A percentile compares a stretch with the other conserved stretches of the same genome.
Conservation (phyloP, 352 stramenopile genomes). For the Hyaloperonospora brassicae region DNA sequence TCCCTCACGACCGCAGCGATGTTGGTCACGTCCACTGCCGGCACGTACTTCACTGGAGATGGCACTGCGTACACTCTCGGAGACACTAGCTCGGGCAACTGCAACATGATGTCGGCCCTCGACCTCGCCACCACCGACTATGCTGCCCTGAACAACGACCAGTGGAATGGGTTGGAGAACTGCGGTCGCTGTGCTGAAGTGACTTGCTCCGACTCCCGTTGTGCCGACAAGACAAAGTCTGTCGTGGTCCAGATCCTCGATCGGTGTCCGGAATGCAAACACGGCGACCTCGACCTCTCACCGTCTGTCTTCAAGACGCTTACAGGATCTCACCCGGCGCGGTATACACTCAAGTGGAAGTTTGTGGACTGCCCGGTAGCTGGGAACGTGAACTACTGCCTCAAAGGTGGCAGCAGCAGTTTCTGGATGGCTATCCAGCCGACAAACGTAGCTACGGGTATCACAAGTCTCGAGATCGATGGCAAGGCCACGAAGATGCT, state of each 20-base stretch:
- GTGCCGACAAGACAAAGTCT: constrained; percentile 21
- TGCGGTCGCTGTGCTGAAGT: constrained; percentile 44
- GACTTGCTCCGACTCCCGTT: constrained; percentile 43
- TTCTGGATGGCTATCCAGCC: constrained; percentile 64
- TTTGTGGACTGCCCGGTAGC: constrained; percentile 56
- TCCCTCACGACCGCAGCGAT: too few relatives aligned
- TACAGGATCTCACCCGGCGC: constrained; percentile 40
- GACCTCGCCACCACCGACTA: constrained; percentile 27
- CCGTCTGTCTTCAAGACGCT: constrained; percentile 49
- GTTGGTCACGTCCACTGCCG: too few relatives aligned
- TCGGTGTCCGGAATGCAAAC: constrained; percentile 46
- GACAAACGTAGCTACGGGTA: constrained; percentile 41
- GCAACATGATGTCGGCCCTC: constrained; percentile 36
- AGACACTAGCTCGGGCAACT: constrained; percentile 30
- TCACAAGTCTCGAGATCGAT: constrained; percentile 50
- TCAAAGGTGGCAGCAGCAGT: constrained; percentile 52
- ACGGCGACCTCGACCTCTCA: constrained; percentile 57
- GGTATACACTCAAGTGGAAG: constrained; percentile 47
- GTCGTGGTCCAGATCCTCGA: constrained; percentile 65
- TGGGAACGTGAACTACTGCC: constrained; percentile 55
- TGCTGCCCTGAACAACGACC: constrained; percentile 32
- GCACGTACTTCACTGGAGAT: too few relatives aligned
- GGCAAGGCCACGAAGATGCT: constrained; percentile 47
- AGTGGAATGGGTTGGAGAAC: constrained; percentile 37
- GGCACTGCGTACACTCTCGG: constrained; percentile 28